phyloP scores from a whole-genome alignment of 768 basidiomycete species.

The Kondoa subrosea region DNA sequence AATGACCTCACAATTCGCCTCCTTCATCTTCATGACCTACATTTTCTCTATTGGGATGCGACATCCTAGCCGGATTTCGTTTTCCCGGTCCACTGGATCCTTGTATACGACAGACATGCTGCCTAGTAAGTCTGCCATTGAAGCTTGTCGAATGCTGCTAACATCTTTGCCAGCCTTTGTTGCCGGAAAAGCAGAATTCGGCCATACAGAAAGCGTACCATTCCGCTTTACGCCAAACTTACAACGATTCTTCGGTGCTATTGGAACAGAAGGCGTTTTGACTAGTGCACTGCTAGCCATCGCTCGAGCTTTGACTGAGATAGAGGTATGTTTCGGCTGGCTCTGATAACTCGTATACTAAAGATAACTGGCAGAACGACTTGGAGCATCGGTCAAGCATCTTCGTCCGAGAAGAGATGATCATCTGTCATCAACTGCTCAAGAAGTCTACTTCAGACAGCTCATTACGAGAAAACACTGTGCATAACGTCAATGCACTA shows the following conservation, averaged over 20 bases:
- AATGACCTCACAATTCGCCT: slow-evolving; percentile 75
- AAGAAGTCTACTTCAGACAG: slow-evolving; percentile 45
- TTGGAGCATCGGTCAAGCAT: slow-evolving; percentile 80
- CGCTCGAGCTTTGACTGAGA: slow-evolving; percentile 71
- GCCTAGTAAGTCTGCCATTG: slow-evolving; percentile 46
- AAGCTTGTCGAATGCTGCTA: background rate
- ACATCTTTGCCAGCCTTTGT: slow-evolving; percentile 25
- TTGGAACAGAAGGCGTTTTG: slow-evolving; percentile 76
- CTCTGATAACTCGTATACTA: slow-evolving; percentile 2
- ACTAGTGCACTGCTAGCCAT: slow-evolving; percentile 79
- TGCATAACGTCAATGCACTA: slow-evolving; percentile 49
- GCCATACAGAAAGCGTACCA: slow-evolving; percentile 70
- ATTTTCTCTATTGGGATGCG: slow-evolving; percentile 68
- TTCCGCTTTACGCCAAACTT: slow-evolving; percentile 96
- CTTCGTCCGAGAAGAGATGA: slow-evolving; percentile 83
- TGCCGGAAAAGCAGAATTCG: slow-evolving; percentile 44
- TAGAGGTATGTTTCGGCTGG: slow-evolving; percentile 47
- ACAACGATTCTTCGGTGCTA: slow-evolving; percentile 75
- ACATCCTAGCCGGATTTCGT: slow-evolving; percentile 62
- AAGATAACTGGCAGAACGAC: too few species aligned
- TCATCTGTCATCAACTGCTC: slow-evolving; percentile 49
- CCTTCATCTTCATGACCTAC: slow-evolving; percentile 81
- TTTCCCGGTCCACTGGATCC: slow-evolving; percentile 74
- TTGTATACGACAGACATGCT: slow-evolving; percentile 85
- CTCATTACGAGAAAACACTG: slow-evolving; percentile 34